These are phyloP conservation scores for Rhodamnia argentea DNA, from an alignment of 345 rosid species.

Conservation along the genomic window DNA sequence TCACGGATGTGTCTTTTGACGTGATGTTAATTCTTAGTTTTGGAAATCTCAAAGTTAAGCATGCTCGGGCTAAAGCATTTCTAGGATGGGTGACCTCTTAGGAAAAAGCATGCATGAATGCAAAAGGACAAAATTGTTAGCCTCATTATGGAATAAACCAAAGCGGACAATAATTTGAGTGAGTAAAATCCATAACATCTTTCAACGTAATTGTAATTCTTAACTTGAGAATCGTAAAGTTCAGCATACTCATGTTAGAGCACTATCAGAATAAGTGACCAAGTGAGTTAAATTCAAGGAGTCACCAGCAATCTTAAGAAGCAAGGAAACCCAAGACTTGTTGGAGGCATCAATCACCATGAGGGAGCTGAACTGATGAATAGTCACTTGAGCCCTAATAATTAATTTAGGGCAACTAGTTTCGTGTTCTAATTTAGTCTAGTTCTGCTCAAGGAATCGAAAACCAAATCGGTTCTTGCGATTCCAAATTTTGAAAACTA, in stretches of 20 bases:
- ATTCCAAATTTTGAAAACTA: too few relatives aligned
- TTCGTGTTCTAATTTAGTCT: too few relatives aligned
- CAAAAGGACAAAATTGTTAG: background rate
- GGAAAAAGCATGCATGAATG: background rate
- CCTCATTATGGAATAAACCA: background rate
- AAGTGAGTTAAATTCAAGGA: background rate
- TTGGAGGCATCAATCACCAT: too few relatives aligned
- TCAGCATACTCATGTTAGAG: background rate
- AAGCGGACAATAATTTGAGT: fast-evolving
- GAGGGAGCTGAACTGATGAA: too few relatives aligned
- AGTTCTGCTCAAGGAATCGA: too few relatives aligned
- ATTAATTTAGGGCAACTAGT: too few relatives aligned
- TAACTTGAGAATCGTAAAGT: background rate
- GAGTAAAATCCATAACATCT: background rate
- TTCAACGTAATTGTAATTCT: background rate
- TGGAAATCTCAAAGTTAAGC: background rate
- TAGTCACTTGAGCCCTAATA: too few relatives aligned
- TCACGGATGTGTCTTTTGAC: fast-evolving
- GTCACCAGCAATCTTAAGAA: too few relatives aligned
- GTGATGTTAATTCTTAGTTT: background rate
- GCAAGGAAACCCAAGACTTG: too few relatives aligned
- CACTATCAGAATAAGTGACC: background rate
- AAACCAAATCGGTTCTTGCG: too few relatives aligned
- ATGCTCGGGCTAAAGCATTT: background rate
- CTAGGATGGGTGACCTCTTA: background rate